Conservation (phyloP, 2,329 filamentous ascomycete genomes). For the Neoscytalidium dimidiatum region DNA sequence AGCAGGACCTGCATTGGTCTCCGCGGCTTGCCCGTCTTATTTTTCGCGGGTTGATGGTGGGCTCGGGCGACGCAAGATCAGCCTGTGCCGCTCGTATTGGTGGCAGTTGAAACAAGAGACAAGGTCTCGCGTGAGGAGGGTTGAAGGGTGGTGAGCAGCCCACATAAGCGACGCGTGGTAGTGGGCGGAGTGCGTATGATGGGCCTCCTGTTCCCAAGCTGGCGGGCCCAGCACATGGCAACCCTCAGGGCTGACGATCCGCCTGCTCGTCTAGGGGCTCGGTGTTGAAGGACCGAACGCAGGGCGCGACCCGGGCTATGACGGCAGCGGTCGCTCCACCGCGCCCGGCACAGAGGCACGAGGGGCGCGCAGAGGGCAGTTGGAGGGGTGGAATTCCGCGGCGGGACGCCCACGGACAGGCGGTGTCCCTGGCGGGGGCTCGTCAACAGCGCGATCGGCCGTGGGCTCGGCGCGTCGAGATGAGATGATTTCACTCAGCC, state of each 20-base stretch:
- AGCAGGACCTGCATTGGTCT: not conserved
- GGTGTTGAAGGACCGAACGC: not conserved
- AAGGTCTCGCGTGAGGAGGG: not conserved
- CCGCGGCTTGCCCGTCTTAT: not conserved
- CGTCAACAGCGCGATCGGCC: not conserved
- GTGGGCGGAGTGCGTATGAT: conserved; percentile 1
- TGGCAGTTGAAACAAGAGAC: conserved; percentile 8
- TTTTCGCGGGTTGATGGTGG: not conserved
- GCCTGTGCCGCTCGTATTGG: conserved; percentile 5
- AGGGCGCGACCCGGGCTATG: too few relatives aligned
- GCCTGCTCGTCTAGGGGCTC: conserved; percentile 4
- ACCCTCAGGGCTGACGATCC: conserved; percentile 3
- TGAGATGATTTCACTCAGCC: conserved; percentile 7
- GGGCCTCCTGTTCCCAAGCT: conserved; percentile 8
- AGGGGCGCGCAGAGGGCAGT: not conserved
- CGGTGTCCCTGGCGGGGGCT: not conserved
- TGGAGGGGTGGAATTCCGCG: conserved; percentile 7
- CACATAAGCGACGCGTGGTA: conserved; percentile 16
- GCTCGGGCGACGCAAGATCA: not conserved
- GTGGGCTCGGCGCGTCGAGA: conserved; percentile 6
- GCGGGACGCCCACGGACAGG: not conserved
- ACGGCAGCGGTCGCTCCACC: not conserved
- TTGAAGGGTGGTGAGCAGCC: not conserved
- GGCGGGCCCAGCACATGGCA: conserved; percentile 8
- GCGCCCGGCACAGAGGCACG: not conserved